These are phyloP conservation scores for Solanum pinnatisectum DNA, from an alignment of 257 asterid genomes.

Conservation along the genomic window DNA sequence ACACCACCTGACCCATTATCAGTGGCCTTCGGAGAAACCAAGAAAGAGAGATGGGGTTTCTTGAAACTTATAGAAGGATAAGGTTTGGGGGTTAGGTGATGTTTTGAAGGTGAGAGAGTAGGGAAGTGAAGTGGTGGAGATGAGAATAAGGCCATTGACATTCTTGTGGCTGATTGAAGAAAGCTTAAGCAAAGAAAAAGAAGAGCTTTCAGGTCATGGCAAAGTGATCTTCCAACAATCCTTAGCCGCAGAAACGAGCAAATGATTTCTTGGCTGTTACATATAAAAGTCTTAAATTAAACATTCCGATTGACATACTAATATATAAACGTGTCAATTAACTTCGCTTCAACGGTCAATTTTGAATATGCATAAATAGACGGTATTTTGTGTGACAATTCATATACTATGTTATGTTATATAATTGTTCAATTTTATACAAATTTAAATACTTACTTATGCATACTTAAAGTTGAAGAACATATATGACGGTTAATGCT, in stretches of 20 bases:
- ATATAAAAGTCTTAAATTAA: neutral
- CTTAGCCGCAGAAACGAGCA: neutral
- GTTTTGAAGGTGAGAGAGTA: constrained; percentile 19
- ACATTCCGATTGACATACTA: neutral
- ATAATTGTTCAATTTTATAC: no score
- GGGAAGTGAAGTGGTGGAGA: constrained; percentile 39
- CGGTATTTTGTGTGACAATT: no score
- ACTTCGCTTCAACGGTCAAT: no score
- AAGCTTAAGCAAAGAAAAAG: neutral
- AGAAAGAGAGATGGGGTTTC: constrained; percentile 14
- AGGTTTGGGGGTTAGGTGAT: constrained; percentile 17
- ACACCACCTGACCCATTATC: constrained; percentile 34
- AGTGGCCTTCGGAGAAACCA: constrained; percentile 16
- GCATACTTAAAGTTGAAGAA: no score
- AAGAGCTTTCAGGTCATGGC: neutral
- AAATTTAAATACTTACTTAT: no score
- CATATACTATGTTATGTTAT: no score
- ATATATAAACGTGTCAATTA: neutral
- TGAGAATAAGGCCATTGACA: constrained; percentile 51
- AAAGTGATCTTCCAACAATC: neutral
- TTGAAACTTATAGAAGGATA: constrained; percentile 20
- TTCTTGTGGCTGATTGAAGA: neutral
- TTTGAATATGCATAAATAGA: no score
- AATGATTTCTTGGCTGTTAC: no score
- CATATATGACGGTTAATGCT: no score